Percentiles rank a stretch among this genome's conserved stretches.
Conservation (phyloP, 2,329 filamentous ascomycete species). For the Myrmaecium sp. region DNA sequence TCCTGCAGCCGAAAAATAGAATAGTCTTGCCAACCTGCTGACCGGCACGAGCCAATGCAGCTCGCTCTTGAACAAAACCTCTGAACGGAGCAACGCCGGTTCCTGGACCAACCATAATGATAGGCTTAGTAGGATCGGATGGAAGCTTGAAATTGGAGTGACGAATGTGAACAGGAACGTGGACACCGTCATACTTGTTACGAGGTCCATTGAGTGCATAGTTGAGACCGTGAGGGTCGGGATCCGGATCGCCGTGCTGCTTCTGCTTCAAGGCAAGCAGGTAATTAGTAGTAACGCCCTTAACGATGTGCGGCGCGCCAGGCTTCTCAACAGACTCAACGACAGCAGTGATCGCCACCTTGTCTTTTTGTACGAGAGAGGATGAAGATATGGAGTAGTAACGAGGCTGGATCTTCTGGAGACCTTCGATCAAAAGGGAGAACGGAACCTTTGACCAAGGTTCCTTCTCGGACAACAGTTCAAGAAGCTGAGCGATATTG, state of each 20-base stretch:
- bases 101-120: constrained; percentile 92
- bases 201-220: constrained; percentile 80
- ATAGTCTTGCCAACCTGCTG: constrained; percentile 73
- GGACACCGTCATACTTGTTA: constrained; percentile 93
- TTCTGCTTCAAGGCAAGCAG: constrained; percentile 89
- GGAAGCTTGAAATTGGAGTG: constrained; percentile 99
- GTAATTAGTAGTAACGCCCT: constrained; percentile 95
- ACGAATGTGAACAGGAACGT: constrained; percentile 86
- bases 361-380: constrained; percentile 81
- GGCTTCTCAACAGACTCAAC: constrained; percentile 72
- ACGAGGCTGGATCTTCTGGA: constrained; percentile 88
- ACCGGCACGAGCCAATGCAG: constrained; percentile 63
- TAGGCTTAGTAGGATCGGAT: constrained; percentile 79
- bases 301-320: constrained; percentile 62
- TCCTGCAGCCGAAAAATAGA: constrained; percentile 91
- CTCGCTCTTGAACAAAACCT: constrained; percentile 85
- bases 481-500: constrained; percentile 77
- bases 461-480: constrained; percentile 52
- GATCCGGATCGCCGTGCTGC: constrained; percentile 73
- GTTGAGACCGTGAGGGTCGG: constrained; percentile 66
- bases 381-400: constrained; percentile 99
- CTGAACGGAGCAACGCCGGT: constrained; percentile 95
- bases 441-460: constrained; percentile 79
- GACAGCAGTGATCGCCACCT: constrained; percentile 87
- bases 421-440: constrained; percentile 81